phyloP scores from a whole-genome alignment of 768 basidiomycete genomes.

The Hebeloma cylindrosporum region DNA sequence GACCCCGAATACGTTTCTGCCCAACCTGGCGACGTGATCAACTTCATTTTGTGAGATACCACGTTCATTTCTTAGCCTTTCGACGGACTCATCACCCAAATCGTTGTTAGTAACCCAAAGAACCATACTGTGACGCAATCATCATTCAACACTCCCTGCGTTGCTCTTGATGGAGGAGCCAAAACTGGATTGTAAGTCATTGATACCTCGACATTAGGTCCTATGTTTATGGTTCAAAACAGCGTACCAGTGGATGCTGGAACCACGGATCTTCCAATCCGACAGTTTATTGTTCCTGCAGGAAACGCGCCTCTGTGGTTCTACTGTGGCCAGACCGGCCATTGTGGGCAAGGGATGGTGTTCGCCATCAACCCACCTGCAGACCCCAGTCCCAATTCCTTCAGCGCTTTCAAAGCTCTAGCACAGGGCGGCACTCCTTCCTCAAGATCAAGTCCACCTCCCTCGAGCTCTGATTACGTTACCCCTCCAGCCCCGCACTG shows the following conservation, averaged over 20 bases:
- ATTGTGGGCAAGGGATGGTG: slow-evolving; percentile 64
- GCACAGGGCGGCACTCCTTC: slow-evolving; percentile 37
- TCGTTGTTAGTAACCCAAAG: slow-evolving; percentile 40
- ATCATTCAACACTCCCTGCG: slow-evolving; percentile 41
- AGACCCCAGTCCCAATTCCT: slow-evolving; percentile 37
- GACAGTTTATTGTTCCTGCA: slow-evolving; percentile 40
- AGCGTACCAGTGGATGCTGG: slow-evolving; percentile 43
- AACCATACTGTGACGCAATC: slow-evolving; percentile 51
- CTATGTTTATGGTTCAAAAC: neutral
- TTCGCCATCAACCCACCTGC: slow-evolving; percentile 62
- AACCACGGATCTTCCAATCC: slow-evolving; percentile 36
- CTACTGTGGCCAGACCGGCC: slow-evolving; percentile 52
- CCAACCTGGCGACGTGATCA: slow-evolving; percentile 42
- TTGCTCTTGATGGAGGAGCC: slow-evolving; percentile 28
- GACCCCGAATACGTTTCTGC: slow-evolving; percentile 40
- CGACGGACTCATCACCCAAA: neutral
- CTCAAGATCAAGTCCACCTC: slow-evolving; percentile 15
- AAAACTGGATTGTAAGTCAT: slow-evolving; percentile 40
- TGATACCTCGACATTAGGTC: neutral
- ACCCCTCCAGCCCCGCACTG: slow-evolving; percentile 36
- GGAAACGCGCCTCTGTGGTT: slow-evolving; percentile 52
- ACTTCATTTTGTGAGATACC: slow-evolving; percentile 49
- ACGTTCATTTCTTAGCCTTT: slow-evolving; percentile 16
- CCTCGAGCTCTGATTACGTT: slow-evolving; percentile 19
- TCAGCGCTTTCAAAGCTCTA: slow-evolving; percentile 48